phyloP scores from a whole-genome alignment of 495 filamentous ascomycete genomes.

The Tuber calosporum region DNA sequence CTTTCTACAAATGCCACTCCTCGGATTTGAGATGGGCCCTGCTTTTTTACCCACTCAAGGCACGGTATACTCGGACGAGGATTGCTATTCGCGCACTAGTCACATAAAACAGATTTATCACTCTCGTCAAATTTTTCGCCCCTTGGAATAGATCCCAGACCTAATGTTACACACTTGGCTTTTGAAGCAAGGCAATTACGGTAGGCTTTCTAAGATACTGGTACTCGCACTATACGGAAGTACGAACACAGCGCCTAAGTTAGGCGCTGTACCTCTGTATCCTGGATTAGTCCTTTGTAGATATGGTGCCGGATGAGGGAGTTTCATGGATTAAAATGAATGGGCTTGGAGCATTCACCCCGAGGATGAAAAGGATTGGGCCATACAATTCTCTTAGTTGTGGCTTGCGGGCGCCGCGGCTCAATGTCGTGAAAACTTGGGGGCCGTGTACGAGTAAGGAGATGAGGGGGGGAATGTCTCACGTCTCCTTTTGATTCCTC shows the following conservation, averaged over 20 bases:
- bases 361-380: background rate
- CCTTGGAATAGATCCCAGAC: background rate
- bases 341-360: background rate
- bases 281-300: background rate
- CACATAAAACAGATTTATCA: background rate
- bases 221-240: too few relatives aligned
- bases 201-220: too few relatives aligned
- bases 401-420: background rate
- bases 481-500: background rate
- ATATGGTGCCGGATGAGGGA: background rate
- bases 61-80: too few relatives aligned
- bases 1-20: too few relatives aligned
- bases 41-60: too few relatives aligned
- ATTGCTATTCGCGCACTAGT: too few relatives aligned
- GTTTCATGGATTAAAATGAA: background rate
- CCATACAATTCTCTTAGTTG: background rate
- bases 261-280: too few relatives aligned
- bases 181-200: background rate
- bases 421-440: background rate
- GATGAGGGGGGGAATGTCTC: background rate
- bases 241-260: too few relatives aligned
- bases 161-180: background rate
- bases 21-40: too few relatives aligned
- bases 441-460: background rate
- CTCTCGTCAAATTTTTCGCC: background rate